Evolutionary conservation across 768 basidiomycete species (phyloP), one percentile per base, ranked within the genome.

Genomic region (Lentinula edodes): DNA sequence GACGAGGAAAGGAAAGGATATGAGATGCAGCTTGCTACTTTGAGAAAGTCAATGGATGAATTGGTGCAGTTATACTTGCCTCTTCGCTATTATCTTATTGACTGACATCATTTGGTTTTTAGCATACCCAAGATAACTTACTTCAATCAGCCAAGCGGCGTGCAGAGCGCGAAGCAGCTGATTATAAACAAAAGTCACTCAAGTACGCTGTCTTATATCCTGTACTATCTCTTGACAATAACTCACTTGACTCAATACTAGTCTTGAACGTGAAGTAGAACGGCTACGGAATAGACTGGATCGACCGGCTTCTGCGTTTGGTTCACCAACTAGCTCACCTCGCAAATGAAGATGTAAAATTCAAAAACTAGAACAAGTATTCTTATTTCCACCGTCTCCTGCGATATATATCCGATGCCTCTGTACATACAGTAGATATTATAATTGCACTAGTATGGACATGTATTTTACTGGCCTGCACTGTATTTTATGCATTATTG

Each of bases 61-160:
- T 76, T 84, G 76, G 90, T 91, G 68, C 58, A 83, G 77, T 18
- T 36, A 41, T 60, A 28, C 54, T 62, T 34, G 63, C 60, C 18
- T 18, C 60, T 18, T 20, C 50, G 13, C 62, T 39, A 13, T 16
- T 23, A 48, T 32, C 52, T 51, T 12, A 13, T 7, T 35, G 28
- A 28, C 39, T 15, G 15, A 65, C 67, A 39, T 63, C 53, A 23
- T 52, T 60, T 56, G 64, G 16, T 63, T 38, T 55, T 7, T 62
- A 91, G 90, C 88, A 89, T 86, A 87, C 85, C 18, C 79, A 80
- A 46, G 89, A 87, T 72, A 84, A 76, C 63, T 77, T 81, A n/a
- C 75, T 91, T 3, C 84, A 87, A 65, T 78, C 88, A 10, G 83
- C 81, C 23, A 91, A 91, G 71, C 85, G 90, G 36, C 81, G 89